Conservation (phyloP, 768 basidiomycete species). For the Boletellus ananiceps region DNA sequence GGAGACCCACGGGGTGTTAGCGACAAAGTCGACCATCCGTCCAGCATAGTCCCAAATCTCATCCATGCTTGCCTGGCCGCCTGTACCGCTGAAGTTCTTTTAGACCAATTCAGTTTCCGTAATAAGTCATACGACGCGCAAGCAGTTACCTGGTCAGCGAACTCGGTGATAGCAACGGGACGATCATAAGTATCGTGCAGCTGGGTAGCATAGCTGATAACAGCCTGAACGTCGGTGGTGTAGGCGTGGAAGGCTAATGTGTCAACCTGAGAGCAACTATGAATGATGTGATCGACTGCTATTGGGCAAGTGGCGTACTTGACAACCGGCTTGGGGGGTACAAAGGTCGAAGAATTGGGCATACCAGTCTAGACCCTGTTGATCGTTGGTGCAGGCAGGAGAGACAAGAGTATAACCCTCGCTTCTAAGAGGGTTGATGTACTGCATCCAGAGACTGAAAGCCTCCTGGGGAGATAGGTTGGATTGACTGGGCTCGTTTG, state of each 20-base stretch:
- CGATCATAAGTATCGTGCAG: constrained; percentile 42
- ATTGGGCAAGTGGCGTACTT: constrained; percentile 36
- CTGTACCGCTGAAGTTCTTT: constrained; percentile 50
- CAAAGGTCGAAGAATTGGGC: constrained; percentile 49
- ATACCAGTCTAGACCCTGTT: constrained; percentile 62
- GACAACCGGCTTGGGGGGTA: constrained; percentile 32
- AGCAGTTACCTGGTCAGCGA: constrained; percentile 55
- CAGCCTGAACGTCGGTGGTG: constrained; percentile 39
- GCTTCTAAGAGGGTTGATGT: constrained; percentile 53
- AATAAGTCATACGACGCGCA: background rate
- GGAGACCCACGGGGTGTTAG: constrained; percentile 32
- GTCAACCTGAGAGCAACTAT: constrained; percentile 42
- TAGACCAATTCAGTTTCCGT: background rate
- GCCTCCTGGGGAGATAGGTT: constrained; percentile 51
- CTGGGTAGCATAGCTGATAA: constrained; percentile 48
- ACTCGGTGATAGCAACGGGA: constrained; percentile 60
- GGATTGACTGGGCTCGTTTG: constrained; percentile 59
- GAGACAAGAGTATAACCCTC: constrained; percentile 56
- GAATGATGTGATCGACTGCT: background rate
- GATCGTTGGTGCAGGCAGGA: constrained; percentile 64
- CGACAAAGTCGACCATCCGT: constrained; percentile 39
- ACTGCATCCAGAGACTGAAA: constrained; percentile 51
- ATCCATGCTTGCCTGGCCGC: constrained; percentile 31
- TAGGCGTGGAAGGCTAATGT: constrained; percentile 67
- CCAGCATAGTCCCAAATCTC: constrained; percentile 46